Percentiles rank a stretch among this genome's conserved stretches.
phyloP scores from a whole-genome alignment of 805 yeast species.

The Henningerozyma blattae region DNA sequence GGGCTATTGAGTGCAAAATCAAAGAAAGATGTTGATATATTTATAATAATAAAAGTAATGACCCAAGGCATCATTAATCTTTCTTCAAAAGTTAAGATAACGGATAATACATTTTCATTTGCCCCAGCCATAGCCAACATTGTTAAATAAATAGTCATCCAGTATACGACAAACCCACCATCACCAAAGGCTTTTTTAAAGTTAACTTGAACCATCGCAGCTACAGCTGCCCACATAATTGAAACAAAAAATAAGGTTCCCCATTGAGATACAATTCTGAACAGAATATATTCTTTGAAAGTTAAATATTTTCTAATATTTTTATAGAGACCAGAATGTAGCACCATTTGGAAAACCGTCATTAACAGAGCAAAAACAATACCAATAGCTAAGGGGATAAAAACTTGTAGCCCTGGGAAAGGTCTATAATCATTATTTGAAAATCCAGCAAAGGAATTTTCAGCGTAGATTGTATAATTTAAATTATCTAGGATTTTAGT shows the following conservation, averaged over 20 bases:
- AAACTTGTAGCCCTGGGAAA: slow-evolving; percentile 33
- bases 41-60: slow-evolving; percentile 54
- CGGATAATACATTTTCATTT: slow-evolving; percentile 49
- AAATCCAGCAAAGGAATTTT: slow-evolving; percentile 25
- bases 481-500: slow-evolving; percentile 14
- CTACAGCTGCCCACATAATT: slow-evolving; percentile 43
- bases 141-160: slow-evolving; percentile 57
- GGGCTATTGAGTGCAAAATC: slow-evolving; percentile 46
- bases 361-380: slow-evolving; percentile 58
- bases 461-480: slow-evolving; percentile 12
- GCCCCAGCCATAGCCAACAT: slow-evolving; percentile 71
- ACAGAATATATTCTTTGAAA: slow-evolving; percentile 35
- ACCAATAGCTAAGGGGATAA: slow-evolving; percentile 68
- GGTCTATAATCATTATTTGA: slow-evolving; percentile 38
- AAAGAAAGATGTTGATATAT: slow-evolving; percentile 57
- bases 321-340: slow-evolving; percentile 45
- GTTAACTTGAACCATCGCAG: slow-evolving; percentile 58
- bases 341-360: slow-evolving; percentile 57
- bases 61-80: slow-evolving; percentile 63
- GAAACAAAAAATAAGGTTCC: slow-evolving; percentile 46
- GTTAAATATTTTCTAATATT: slow-evolving; percentile 35
- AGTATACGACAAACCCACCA: slow-evolving; percentile 61
- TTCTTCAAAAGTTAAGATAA: slow-evolving; percentile 42
- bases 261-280: slow-evolving; percentile 39
- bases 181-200: slow-evolving; percentile 47